Evolutionary conservation across 2,329 filamentous ascomycete species (phyloP), one percentile per base, ranked within the genome.

Genomic region (Sporothrix phasma): DNA sequence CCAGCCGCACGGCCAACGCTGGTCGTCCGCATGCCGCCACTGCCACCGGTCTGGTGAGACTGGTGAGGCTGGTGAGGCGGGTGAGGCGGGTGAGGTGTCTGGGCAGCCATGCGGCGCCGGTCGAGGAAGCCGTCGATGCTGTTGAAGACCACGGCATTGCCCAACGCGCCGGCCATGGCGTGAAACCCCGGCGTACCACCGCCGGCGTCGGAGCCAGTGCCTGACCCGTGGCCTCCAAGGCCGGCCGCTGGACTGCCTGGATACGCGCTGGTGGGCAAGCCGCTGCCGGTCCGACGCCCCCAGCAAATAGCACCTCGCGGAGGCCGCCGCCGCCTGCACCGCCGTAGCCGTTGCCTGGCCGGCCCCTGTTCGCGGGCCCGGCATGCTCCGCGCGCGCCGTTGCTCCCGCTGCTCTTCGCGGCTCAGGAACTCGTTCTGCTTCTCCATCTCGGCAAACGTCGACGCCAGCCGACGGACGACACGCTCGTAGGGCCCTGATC

Each of bases 401-500:
- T 68, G 75, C 19, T 77, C 75, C 45, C 75, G 74, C 53, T 77
- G 61, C 72, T 68, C 66, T 60, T 68, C 69, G 34, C 17, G 79
- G 71, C 87, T 90, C 67, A 99, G 75, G 67, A 96, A 96, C 65
- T 88, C 86, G 66, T 87, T 90, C 77, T 97, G 92, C 75, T 93
- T 90, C 78, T 99, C 94, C 79, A 97, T 84, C 70, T 90, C 90
- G 67, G 88, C 86, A 78, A 97, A 91, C 31, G 94, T 85, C 67
- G 88, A 83, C 1, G 93, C 94, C 60, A 97, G 80, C 70, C 96
- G 90, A 68, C 88, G 81, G 62, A 96, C 91, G 37, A 97, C 89
- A 68, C 87, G 87, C 74, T 92, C 90, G 74, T 91, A 96, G 39
- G 87, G 88, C 58, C 84, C 73, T 89, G 89, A 72, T 95, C 89